Base-by-base conservation (phyloP, 1,284 basidiomycete species). In the Stygiomarasmius scandens region DNA sequence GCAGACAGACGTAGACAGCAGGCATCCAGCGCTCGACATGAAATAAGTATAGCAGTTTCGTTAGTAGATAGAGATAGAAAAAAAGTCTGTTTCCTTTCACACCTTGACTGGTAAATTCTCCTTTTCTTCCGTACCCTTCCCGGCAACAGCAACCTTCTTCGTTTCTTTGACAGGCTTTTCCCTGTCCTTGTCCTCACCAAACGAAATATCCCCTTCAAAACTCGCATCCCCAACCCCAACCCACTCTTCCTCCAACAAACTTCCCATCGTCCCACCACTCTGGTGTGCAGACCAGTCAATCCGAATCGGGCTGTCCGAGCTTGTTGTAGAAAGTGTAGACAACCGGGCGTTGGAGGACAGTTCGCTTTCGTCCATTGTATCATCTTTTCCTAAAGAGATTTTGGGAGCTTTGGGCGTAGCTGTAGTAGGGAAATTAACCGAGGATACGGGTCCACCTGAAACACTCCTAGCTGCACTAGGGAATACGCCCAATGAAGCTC, bases 161-260 rank as follows among this genome's bases (percentile, higher is more conserved):
- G 38, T n/a, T 16, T 19, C 38, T 5, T 41, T 41, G n/a, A 5
- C 16, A 41, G 32, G 23, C 54, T 3, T 50, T 45, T 23, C 29
- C 36, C 8, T 41, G 3, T 29, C 25, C 9, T 49, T 27, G n/a
- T 27, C 48, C 11, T 49, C 32, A 12, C 25, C 25, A 27, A 32
- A 32, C 48, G 32, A 49, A 27, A 49, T 25, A 9, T 56, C 58
- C 3, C 53, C 52, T 66, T 77, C 81, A 60, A 86, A 84, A 63
- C 84, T 86, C 47, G 83, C 66, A 46, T 85, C 84, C 19, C 36
- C 29, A 49, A 24, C 77, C 22, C 56, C 64, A 54, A 58, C 45
- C 77, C 81, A 83, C 38, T 80, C 77, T 56, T 86, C 85, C 61
- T 86, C 84, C 56, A 88, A 67, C 61, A 88, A 66, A 67, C 83